Evolutionary conservation across 768 basidiomycete species (phyloP).

Genomic region (Albatrellus ellisii): DNA sequence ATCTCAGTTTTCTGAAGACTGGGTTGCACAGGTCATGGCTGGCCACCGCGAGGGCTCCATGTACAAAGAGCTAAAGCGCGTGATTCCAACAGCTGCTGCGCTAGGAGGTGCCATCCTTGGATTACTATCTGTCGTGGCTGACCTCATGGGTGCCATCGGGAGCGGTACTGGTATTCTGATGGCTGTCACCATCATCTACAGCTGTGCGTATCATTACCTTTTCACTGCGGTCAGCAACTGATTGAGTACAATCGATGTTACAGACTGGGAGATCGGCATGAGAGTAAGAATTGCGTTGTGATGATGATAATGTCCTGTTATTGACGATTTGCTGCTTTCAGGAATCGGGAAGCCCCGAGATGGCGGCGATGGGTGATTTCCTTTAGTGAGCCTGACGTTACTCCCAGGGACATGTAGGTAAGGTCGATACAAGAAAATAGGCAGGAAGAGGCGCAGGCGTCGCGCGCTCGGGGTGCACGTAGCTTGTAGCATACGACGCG

Average conservation of each 20-base stretch:
- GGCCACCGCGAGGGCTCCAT: constrained; percentile 91
- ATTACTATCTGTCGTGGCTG: constrained; percentile 79
- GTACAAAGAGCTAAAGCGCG: constrained; percentile 98
- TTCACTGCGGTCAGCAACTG: background rate
- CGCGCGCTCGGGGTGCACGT: background rate
- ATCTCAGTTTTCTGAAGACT: background rate
- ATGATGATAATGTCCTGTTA: background rate
- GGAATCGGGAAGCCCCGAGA: constrained; percentile 75
- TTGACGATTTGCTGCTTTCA: constrained; percentile 13
- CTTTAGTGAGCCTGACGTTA: constrained; percentile 31
- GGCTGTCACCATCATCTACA: constrained; percentile 97
- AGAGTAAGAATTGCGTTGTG: constrained; percentile 25
- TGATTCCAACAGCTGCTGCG: constrained; percentile 95
- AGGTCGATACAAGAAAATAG: too few relatives aligned
- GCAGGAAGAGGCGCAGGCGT: too few relatives aligned
- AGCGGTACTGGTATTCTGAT: constrained; percentile 94
- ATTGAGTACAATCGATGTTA: background rate
- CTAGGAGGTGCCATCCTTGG: constrained; percentile 97
- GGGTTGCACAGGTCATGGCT: constrained; percentile 46
- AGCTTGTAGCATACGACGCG: too few relatives aligned
- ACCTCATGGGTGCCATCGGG: constrained; percentile 92
- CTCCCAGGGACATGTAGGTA: background rate
- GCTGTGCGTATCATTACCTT: constrained; percentile 23
- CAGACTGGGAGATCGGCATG: constrained; percentile 95
- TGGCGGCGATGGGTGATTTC: constrained; percentile 69